Conservation (phyloP, 169 alveolate genomes). For the Neospora caninum region DNA sequence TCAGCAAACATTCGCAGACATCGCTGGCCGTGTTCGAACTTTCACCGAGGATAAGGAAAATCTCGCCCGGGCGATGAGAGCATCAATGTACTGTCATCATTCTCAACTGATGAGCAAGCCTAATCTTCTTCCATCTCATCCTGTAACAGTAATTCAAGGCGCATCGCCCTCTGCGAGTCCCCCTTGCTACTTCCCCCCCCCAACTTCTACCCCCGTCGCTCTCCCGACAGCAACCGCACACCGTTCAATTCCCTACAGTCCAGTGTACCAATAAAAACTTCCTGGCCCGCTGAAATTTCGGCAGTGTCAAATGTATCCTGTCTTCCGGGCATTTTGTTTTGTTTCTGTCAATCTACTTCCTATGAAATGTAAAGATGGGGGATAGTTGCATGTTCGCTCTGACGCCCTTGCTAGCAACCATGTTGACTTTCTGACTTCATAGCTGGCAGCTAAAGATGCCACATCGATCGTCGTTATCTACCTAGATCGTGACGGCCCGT, state of each 20-base stretch:
- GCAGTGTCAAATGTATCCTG: neutral
- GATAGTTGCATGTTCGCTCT: too few species aligned
- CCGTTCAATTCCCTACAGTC: neutral
- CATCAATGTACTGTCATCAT: constrained; percentile 58
- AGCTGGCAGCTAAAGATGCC: too few species aligned
- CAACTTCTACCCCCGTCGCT: neutral
- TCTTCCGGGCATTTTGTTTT: neutral
- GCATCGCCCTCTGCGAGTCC: neutral
- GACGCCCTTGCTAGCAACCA: too few species aligned
- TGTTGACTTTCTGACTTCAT: too few species aligned
- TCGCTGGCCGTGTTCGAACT: constrained; percentile 69
- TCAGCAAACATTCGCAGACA: constrained; percentile 74
- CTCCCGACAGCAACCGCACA: neutral
- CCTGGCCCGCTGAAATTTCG: neutral
- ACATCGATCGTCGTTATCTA: too few species aligned
- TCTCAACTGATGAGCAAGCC: constrained; percentile 63
- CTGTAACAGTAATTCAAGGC: constrained; percentile 40
- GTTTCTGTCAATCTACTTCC: neutral
- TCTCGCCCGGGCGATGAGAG: constrained; percentile 44
- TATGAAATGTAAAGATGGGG: too few species aligned
- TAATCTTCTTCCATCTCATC: constrained; percentile 29
- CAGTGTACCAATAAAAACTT: neutral
- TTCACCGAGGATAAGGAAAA: constrained; percentile 63
- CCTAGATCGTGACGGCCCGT: too few species aligned
- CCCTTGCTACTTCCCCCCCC: neutral